phyloP scores from a whole-genome alignment of 1,284 basidiomycete species.

The Puccinia hordei region DNA sequence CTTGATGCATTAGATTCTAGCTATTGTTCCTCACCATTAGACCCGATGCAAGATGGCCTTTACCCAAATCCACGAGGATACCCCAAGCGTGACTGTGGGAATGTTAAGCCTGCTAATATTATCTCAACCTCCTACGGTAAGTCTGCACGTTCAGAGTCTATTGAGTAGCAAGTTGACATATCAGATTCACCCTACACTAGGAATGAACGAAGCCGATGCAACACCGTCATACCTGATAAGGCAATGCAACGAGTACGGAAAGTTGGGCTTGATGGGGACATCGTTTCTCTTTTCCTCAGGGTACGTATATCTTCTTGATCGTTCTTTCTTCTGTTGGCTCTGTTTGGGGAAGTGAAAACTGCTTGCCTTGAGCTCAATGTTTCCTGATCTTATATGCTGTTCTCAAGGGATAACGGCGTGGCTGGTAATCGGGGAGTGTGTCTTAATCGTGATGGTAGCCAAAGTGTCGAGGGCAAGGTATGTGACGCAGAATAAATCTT shows the following conservation, averaged over 20 bases:
- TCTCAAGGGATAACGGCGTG: conserved; percentile 63
- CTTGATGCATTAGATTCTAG: conserved; percentile 64
- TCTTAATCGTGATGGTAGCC: conserved; percentile 57
- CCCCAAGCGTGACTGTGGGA: conserved; percentile 65
- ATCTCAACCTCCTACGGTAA: conserved; percentile 65
- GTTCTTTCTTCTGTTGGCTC: conserved; percentile 31
- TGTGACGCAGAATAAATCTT: neutral
- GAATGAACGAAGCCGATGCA: conserved; percentile 62
- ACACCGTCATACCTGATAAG: conserved; percentile 62
- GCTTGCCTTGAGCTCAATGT: neutral
- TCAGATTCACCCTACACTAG: neutral
- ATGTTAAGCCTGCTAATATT: conserved; percentile 63
- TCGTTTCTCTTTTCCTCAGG: conserved; percentile 65
- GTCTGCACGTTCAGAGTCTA: neutral
- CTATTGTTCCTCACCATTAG: conserved; percentile 69
- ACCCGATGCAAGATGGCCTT: conserved; percentile 63
- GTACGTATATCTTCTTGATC: conserved; percentile 40
- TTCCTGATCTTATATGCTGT: neutral
- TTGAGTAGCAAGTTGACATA: neutral
- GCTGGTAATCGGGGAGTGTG: conserved; percentile 63
- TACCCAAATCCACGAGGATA: conserved; percentile 65
- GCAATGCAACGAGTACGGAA: conserved; percentile 67
- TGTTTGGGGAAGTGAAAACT: no score
- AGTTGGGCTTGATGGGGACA: conserved; percentile 63
- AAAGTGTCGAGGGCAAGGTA: conserved; percentile 29